A percentile compares a stretch with the other conserved stretches of the same genome.
Evolutionary conservation across 768 basidiomycete species (phyloP).

Genomic region (Auricularia sp.): DNA sequence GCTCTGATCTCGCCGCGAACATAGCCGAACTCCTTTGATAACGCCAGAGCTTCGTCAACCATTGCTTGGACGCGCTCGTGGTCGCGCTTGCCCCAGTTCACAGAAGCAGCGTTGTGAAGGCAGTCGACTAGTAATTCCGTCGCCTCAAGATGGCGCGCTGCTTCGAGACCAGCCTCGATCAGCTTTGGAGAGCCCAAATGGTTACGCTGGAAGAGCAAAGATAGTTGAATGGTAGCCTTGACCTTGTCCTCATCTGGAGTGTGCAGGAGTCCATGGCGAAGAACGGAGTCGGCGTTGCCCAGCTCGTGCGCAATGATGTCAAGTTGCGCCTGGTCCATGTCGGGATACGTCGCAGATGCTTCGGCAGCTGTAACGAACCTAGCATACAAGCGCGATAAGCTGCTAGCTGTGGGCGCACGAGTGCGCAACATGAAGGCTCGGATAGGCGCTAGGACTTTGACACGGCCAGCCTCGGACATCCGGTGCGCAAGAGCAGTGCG

Average conservation of each 20-base stretch:
- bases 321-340: background rate
- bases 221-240: background rate
- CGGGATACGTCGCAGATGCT: background rate
- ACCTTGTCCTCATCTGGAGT: background rate
- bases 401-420: background rate
- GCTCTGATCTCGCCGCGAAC: background rate
- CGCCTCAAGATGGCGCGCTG: background rate
- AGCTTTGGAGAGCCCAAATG: background rate
- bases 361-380: background rate
- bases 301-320: background rate
- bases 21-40: background rate
- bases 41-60: background rate
- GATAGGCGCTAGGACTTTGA: background rate
- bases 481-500: constrained; percentile 13
- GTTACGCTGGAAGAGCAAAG: background rate
- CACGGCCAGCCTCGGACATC: constrained; percentile 6
- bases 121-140: background rate
- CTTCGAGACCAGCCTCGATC: background rate
- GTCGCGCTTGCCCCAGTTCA: background rate
- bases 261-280: background rate
- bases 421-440: background rate
- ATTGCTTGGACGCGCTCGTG: background rate
- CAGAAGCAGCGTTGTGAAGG: background rate
- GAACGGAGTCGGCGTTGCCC: background rate
- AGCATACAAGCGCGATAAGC: background rate